Conservation (phyloP, 1,284 basidiomycete genomes). For the Trametes sp. region DNA sequence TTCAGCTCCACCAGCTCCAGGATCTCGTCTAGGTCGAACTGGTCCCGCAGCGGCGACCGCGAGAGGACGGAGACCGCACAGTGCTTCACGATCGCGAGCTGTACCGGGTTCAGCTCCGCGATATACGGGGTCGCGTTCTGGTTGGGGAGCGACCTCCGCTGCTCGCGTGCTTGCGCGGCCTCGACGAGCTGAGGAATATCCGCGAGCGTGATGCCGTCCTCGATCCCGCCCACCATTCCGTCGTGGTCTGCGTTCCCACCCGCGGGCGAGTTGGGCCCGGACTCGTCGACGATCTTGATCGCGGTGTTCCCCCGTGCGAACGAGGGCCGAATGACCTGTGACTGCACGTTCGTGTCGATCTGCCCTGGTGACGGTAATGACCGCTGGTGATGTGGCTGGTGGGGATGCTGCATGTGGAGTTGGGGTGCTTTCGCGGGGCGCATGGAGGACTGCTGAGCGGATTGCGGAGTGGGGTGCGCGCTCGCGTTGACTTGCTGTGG, state of each 20-base stretch:
- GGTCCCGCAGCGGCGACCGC: conserved; percentile 81
- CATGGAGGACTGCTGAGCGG: conserved; percentile 30
- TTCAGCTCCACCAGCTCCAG: conserved; percentile 93
- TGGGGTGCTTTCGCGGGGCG: conserved; percentile 44
- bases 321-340: conserved; percentile 73
- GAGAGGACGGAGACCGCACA: conserved; percentile 86
- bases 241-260: conserved; percentile 45
- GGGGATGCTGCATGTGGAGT: conserved; percentile 40
- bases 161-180: conserved; percentile 89
- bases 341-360: conserved; percentile 47
- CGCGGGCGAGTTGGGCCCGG: conserved; percentile 72
- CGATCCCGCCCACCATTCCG: conserved; percentile 46
- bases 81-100: conserved; percentile 93
- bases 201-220: conserved; percentile 93
- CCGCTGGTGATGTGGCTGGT: conserved; percentile 22
- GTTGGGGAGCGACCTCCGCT: conserved; percentile 79
- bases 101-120: conserved; percentile 85
- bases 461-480: conserved; percentile 30
- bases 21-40: conserved; percentile 91
- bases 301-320: conserved; percentile 87
- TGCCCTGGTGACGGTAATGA: conserved; percentile 46
- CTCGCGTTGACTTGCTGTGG: conserved; percentile 36
- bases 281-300: conserved; percentile 91
- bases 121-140: conserved; percentile 82
- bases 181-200: conserved; percentile 95